phyloP scores from a whole-genome alignment of 257 asterid genomes.

The Solanum appendiculatum region DNA sequence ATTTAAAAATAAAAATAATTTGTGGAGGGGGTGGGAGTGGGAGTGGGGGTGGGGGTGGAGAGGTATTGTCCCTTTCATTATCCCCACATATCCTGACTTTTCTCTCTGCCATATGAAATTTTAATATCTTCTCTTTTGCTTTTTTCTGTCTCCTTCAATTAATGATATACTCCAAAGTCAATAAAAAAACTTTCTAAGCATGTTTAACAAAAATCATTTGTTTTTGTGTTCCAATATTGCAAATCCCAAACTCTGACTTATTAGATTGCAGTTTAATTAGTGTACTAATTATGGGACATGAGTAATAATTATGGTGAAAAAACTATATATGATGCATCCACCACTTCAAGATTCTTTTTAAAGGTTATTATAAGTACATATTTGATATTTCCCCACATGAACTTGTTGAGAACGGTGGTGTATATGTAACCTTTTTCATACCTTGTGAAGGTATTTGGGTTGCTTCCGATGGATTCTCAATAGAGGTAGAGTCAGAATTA shows the following conservation, averaged over 20 bases:
- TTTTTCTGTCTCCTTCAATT: neutral
- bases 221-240: neutral
- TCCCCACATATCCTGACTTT: slow-evolving; percentile 11
- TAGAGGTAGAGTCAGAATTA: too few relatives aligned
- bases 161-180: neutral
- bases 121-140: neutral
- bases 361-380: neutral
- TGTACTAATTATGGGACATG: neutral
- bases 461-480: too few relatives aligned
- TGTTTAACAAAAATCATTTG: neutral
- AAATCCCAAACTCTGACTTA: neutral
- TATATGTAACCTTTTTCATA: neutral
- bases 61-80: slow-evolving; percentile 10
- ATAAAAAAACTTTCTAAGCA: neutral
- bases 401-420: neutral
- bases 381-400: neutral
- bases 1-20: neutral
- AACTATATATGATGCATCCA: neutral
- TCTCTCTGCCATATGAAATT: neutral
- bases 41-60: neutral
- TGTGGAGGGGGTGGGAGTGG: neutral
- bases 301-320: neutral
- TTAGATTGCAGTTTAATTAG: neutral
- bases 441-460: too few relatives aligned
- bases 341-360: neutral